phyloP scores from a whole-genome alignment of 495 filamentous ascomycete genomes.

The Daldinia grandis region DNA sequence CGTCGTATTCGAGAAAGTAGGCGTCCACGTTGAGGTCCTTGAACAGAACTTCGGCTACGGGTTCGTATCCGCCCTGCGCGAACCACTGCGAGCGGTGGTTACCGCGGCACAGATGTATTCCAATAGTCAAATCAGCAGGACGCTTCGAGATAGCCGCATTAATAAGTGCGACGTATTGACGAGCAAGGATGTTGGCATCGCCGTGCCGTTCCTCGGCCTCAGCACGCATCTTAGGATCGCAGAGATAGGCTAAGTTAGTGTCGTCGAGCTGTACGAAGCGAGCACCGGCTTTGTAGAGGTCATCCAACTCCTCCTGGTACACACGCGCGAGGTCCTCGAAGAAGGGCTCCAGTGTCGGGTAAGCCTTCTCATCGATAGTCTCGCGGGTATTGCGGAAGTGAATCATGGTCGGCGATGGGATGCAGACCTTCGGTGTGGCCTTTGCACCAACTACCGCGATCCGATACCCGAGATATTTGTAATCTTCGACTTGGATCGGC shows the following conservation, averaged over 20 bases:
- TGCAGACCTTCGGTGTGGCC: conserved; percentile 68
- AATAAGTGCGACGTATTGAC: conserved; percentile 69
- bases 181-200: conserved; percentile 65
- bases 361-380: conserved; percentile 63
- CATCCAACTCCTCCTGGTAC: conserved; percentile 67
- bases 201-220: conserved; percentile 67
- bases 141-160: conserved; percentile 65
- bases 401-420: conserved; percentile 72
- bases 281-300: conserved; percentile 68
- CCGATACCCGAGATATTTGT: conserved; percentile 62
- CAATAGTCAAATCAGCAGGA: conserved; percentile 69
- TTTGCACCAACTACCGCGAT: conserved; percentile 55
- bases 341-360: conserved; percentile 66
- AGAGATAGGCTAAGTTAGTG: conserved; percentile 72
- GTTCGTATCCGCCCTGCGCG: conserved; percentile 73
- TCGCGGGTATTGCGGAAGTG: conserved; percentile 71
- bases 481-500: conserved; percentile 67
- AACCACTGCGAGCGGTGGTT: conserved; percentile 68
- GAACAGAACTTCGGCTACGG: conserved; percentile 71
- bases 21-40: conserved; percentile 70
- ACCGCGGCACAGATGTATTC: conserved; percentile 72
- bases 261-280: conserved; percentile 73
- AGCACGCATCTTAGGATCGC: conserved; percentile 68
- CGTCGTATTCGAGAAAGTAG: conserved; percentile 76
- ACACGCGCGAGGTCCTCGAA: conserved; percentile 68